phyloP scores from a whole-genome alignment of 1,139 yeast species.

The Zygosaccharomyces pseudobailii region DNA sequence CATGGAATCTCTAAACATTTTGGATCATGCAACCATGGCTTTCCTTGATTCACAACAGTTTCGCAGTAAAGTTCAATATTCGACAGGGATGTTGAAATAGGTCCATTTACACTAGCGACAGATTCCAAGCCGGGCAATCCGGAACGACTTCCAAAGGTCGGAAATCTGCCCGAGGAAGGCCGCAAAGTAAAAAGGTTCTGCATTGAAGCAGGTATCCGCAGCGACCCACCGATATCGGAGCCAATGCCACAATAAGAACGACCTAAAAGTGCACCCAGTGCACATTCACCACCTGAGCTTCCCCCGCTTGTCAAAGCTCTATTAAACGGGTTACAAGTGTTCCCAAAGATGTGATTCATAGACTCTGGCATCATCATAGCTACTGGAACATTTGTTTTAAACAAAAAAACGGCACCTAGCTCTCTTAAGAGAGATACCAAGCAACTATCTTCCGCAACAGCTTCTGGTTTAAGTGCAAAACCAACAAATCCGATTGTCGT shows the following conservation, averaged over 20 bases:
- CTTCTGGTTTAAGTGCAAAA: conserved; percentile 28
- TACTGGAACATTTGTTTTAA: conserved; percentile 54
- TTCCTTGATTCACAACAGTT: conserved; percentile 40
- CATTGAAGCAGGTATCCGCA: conserved; percentile 51
- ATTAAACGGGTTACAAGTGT: conserved; percentile 45
- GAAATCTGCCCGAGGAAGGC: conserved; percentile 46
- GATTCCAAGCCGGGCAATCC: conserved; percentile 49
- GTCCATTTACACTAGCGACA: conserved; percentile 51
- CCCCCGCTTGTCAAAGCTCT: conserved; percentile 46
- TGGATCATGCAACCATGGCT: conserved; percentile 57
- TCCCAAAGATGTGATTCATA: conserved; percentile 41
- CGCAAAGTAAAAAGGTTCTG: conserved; percentile 50
- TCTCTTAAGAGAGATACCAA: conserved; percentile 40
- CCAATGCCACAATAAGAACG: conserved; percentile 46
- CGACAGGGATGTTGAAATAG: conserved; percentile 51
- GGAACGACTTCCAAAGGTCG: conserved; percentile 42
- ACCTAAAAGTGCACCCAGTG: conserved; percentile 45
- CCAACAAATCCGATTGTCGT: conserved; percentile 40
- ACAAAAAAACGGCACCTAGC: conserved; percentile 50
- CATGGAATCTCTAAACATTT: conserved; percentile 50
- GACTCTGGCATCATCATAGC: conserved; percentile 51
- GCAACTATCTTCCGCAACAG: conserved; percentile 27
- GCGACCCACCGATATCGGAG: conserved; percentile 59
- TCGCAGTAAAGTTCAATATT: conserved; percentile 61
- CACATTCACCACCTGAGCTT: conserved; percentile 57